phyloP scores from a whole-genome alignment of 345 rosid genomes.

The Sonneratia alba region DNA sequence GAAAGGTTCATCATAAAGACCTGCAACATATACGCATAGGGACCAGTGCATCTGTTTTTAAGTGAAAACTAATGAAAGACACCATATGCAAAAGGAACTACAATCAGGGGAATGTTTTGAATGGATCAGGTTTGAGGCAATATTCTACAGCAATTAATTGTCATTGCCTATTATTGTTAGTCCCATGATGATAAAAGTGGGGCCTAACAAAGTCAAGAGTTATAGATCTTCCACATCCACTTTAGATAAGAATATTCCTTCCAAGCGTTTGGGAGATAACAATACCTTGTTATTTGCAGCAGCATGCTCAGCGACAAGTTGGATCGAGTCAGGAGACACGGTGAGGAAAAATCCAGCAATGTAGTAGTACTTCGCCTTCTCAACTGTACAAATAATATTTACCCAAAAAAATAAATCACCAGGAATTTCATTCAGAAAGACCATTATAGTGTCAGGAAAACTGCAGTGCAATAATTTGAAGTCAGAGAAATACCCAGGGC shows the following conservation, averaged over 20 bases:
- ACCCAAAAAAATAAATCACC: not conserved
- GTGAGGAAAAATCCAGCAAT: slow-evolving; percentile 97
- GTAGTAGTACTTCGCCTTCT: slow-evolving; percentile 77
- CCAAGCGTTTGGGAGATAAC: not conserved
- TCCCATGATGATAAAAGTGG: too few relatives aligned
- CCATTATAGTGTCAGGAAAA: not conserved
- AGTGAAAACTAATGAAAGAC: slow-evolving; percentile 6
- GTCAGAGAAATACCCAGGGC: slow-evolving; percentile 49
- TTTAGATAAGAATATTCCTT: not conserved
- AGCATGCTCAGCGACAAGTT: slow-evolving; percentile 83
- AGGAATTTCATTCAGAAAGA: not conserved
- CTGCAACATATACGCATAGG: slow-evolving; percentile 24
- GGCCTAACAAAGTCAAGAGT: too few relatives aligned
- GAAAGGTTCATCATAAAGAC: slow-evolving; percentile 85
- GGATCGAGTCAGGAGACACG: slow-evolving; percentile 85
- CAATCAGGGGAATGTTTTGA: not conserved
- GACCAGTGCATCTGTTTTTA: not conserved
- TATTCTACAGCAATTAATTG: too few relatives aligned
- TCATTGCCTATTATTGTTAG: too few relatives aligned
- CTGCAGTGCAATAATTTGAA: not conserved
- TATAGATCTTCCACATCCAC: not conserved
- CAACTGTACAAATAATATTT: slow-evolving; percentile 39
- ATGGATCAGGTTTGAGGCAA: too few relatives aligned
- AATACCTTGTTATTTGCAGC: slow-evolving; percentile 85
- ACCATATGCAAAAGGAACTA: not conserved